Conservation (phyloP, 1,139 yeast genomes). For the Sugiyamaella sp. region DNA sequence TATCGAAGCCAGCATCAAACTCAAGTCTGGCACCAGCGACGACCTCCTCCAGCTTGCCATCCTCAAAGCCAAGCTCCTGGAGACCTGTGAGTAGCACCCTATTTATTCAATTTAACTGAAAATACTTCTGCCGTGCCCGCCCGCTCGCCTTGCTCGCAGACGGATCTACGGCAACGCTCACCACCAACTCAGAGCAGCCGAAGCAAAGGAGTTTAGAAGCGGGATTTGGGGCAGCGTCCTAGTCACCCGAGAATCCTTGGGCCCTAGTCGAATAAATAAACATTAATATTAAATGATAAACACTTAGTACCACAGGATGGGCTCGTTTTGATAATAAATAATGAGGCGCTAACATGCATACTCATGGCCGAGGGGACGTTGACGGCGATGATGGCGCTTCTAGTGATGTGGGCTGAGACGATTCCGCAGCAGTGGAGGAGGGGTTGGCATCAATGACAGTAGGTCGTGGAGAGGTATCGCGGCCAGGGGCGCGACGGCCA, state of each 20-base stretch:
- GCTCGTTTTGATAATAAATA: slow-evolving; percentile 2
- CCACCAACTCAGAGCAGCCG: too few relatives aligned
- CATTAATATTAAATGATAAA: neutral
- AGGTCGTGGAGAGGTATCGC: neutral
- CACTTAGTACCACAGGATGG: neutral
- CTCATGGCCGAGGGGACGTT: neutral
- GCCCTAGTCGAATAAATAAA: too few relatives aligned
- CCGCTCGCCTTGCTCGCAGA: too few relatives aligned
- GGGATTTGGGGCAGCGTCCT: too few relatives aligned
- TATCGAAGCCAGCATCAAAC: neutral
- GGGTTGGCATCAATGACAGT: neutral
- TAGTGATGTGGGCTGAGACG: neutral
- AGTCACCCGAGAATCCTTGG: too few relatives aligned
- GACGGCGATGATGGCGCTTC: neutral
- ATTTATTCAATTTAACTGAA: neutral
- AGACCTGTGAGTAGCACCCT: neutral
- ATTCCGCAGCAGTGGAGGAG: neutral
- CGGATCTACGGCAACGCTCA: too few relatives aligned
- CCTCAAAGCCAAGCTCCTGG: slow-evolving; percentile 2
- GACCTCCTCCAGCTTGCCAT: slow-evolving; percentile 6
- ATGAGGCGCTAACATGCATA: neutral
- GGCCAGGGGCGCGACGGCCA: neutral
- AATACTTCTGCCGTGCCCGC: neutral
- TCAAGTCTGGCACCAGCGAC: slow-evolving; percentile 1
- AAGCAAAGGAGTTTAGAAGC: too few relatives aligned